Evolutionary conservation across 2,329 filamentous ascomycete genomes (phyloP).

Genomic region (Leptographium flavum): DNA sequence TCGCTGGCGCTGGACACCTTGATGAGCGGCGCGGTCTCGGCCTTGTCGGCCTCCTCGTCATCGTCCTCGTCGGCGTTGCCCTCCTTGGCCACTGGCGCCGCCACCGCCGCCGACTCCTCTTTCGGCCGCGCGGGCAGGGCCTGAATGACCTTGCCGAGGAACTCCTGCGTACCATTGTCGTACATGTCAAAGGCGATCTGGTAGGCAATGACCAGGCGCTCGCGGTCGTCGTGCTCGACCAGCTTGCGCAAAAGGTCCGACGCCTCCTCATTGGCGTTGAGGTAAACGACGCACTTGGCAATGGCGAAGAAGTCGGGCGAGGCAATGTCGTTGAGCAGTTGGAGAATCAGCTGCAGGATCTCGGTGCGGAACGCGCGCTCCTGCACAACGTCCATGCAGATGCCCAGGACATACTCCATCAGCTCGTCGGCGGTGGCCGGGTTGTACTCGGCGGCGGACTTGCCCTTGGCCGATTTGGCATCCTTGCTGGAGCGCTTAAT

Average conservation of each 20-base stretch:
- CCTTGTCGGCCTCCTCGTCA: slow-evolving; percentile 27
- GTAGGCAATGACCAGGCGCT: slow-evolving; percentile 75
- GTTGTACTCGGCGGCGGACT: slow-evolving; percentile 29
- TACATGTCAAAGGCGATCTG: slow-evolving; percentile 97
- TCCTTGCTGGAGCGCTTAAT: slow-evolving; percentile 84
- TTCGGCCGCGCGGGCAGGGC: slow-evolving; percentile 48
- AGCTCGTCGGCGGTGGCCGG: slow-evolving; percentile 67
- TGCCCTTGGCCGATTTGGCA: slow-evolving; percentile 56
- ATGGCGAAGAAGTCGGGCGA: slow-evolving; percentile 96
- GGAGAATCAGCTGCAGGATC: slow-evolving; percentile 84
- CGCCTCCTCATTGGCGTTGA: slow-evolving; percentile 83
- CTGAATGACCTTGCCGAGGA: slow-evolving; percentile 76
- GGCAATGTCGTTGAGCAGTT: slow-evolving; percentile 83
- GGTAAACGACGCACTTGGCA: slow-evolving; percentile 91
- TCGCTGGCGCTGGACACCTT: slow-evolving; percentile 11
- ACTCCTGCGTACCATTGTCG: slow-evolving; percentile 97
- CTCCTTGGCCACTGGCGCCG: slow-evolving; percentile 27
- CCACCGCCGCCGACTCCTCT: slow-evolving; percentile 25
- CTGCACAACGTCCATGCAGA: slow-evolving; percentile 96
- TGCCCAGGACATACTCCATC: slow-evolving; percentile 90
- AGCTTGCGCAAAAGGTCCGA: slow-evolving; percentile 73
- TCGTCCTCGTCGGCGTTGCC: slow-evolving; percentile 30
- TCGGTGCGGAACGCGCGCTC: slow-evolving; percentile 72
- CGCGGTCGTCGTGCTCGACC: slow-evolving; percentile 63
- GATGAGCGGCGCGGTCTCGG: slow-evolving; percentile 34